Evolutionary conservation across 495 filamentous ascomycete genomes (phyloP).

Genomic region (Astrothelium macrocarpum): DNA sequence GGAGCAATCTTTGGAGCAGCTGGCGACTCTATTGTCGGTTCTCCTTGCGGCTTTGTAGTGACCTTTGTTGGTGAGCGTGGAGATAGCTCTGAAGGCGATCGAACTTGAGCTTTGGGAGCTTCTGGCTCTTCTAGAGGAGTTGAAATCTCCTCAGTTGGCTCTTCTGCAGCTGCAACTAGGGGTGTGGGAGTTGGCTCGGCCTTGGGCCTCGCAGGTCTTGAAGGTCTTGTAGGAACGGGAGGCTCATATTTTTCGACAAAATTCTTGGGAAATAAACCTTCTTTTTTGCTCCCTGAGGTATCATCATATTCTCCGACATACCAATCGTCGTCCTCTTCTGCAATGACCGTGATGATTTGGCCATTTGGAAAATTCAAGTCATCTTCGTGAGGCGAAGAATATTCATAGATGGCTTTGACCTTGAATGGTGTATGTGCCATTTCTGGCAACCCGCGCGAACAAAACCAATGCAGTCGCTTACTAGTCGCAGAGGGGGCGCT

Average conservation of each 20-base stretch:
- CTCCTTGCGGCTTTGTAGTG: not conserved
- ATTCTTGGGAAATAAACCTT: conserved; percentile 93
- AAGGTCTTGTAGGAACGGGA: conserved; percentile 75
- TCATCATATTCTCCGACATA: conserved; percentile 86
- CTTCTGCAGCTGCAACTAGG: conserved; percentile 13
- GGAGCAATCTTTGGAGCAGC: conserved; percentile 39
- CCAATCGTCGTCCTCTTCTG: conserved; percentile 88
- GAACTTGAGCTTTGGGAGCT: conserved; percentile 27
- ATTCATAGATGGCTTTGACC: conserved; percentile 92
- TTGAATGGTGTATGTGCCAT: conserved; percentile 80
- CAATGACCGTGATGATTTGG: conserved; percentile 88
- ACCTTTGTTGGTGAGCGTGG: conserved; percentile 3
- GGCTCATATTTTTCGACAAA: conserved; percentile 95
- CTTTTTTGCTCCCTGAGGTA: conserved; percentile 56
- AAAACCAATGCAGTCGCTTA: not conserved
- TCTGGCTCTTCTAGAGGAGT: conserved; percentile 34
- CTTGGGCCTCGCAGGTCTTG: conserved; percentile 59
- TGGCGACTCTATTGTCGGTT: conserved; percentile 22
- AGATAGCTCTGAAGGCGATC: conserved; percentile 12
- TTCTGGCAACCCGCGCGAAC: not conserved
- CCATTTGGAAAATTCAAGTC: conserved; percentile 79
- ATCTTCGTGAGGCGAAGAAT: conserved; percentile 81
- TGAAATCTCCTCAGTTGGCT: conserved; percentile 27
- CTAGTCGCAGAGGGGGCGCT: not conserved
- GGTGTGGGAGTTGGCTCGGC: conserved; percentile 43